These are phyloP conservation scores for Nicotiana attenuata DNA, from an alignment of 257 asterid species.

Conservation along the genomic window DNA sequence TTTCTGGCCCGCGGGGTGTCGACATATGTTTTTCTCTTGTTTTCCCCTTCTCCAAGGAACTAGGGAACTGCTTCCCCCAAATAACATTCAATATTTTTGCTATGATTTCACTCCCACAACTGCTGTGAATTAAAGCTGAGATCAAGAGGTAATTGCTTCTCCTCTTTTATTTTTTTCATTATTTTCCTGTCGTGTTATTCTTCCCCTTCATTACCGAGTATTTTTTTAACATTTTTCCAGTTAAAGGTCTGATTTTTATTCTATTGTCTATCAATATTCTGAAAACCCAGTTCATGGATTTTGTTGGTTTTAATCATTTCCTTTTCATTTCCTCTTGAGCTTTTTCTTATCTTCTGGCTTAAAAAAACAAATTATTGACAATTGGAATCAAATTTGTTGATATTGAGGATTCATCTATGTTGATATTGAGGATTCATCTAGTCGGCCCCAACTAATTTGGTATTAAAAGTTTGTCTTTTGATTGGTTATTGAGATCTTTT, in stretches of 20 bases:
- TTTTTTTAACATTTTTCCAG: not conserved
- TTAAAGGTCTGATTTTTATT: not conserved
- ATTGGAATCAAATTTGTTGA: not conserved
- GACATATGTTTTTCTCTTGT: conserved; percentile 7
- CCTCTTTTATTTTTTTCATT: not conserved
- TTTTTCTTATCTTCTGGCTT: not conserved
- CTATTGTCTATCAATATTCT: not conserved
- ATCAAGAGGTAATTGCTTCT: conserved; percentile 20
- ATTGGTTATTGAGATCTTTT: not conserved
- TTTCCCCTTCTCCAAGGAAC: conserved; percentile 41
- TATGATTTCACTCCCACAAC: not conserved
- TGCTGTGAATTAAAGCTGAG: conserved; percentile 17
- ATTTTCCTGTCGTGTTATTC: not conserved
- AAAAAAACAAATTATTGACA: not conserved
- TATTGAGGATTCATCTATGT: not conserved
- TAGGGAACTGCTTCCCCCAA: conserved; percentile 13
- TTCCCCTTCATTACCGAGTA: not conserved
- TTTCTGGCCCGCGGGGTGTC: not conserved
- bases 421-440: not conserved
- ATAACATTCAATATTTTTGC: not conserved
- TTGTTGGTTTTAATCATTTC: not conserved
- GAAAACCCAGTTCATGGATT: not conserved
- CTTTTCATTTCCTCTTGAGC: not conserved
- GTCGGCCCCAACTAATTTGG: not conserved
- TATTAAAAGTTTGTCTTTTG: not conserved